Evolutionary conservation across 257 asterid genomes (phyloP).

Genomic region (Forsythia viridissima): DNA sequence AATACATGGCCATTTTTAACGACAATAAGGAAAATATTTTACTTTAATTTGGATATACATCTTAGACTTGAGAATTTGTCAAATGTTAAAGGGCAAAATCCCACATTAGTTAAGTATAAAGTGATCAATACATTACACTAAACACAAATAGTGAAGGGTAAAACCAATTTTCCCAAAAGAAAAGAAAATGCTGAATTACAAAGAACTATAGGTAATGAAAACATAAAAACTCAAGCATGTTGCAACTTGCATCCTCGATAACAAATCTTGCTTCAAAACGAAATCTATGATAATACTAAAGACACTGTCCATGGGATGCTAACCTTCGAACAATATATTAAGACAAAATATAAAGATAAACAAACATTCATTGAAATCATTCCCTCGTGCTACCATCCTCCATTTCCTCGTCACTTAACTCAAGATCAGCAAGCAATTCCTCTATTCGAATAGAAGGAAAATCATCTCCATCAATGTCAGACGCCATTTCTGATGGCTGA

Average conservation of each 20-base stretch:
- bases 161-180: too few species aligned
- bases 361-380: neutral
- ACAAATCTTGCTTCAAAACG: neutral
- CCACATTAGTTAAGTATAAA: too few species aligned
- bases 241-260: neutral
- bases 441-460: neutral
- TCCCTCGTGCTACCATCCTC: neutral
- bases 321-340: neutral
- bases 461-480: conserved; percentile 15
- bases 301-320: neutral
- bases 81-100: too few species aligned
- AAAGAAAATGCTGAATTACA: too few species aligned
- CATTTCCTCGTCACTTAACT: neutral
- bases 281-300: neutral
- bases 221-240: neutral
- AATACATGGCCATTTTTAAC: neutral
- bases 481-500: conserved; percentile 30
- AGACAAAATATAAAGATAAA: neutral
- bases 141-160: too few species aligned
- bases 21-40: neutral
- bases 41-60: neutral
- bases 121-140: too few species aligned
- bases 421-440: neutral
- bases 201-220: too few species aligned
- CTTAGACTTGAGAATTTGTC: neutral